phyloP scores from a whole-genome alignment of 2,329 filamentous ascomycete genomes.

The Hypoxylon sp. region DNA sequence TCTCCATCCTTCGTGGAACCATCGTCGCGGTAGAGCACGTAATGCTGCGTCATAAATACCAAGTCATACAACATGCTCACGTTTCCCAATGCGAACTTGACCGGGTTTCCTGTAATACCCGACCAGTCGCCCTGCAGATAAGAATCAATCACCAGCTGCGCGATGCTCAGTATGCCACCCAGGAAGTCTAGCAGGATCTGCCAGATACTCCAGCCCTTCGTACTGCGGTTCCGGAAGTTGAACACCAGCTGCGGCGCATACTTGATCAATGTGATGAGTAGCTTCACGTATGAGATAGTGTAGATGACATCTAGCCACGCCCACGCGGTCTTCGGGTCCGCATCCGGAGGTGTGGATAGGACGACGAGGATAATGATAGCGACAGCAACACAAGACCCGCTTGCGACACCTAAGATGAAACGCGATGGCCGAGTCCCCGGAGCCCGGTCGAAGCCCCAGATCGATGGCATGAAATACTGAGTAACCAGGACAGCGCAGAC shows the following conservation, averaged over 20 bases:
- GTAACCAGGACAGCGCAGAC: constrained; percentile 79
- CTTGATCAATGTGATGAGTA: constrained; percentile 89
- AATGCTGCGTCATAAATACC: constrained; percentile 91
- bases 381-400: constrained; percentile 73
- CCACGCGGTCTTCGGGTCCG: constrained; percentile 63
- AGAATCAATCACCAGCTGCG: constrained; percentile 87
- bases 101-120: constrained; percentile 89
- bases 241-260: constrained; percentile 88
- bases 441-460: constrained; percentile 80
- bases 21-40: constrained; percentile 74
- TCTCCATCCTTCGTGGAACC: constrained; percentile 51
- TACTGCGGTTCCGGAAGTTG: constrained; percentile 88
- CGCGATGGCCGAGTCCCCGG: constrained; percentile 68
- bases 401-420: constrained; percentile 75
- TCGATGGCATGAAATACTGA: constrained; percentile 76
- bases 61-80: constrained; percentile 88
- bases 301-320: constrained; percentile 74
- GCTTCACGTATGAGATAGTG: constrained; percentile 87
- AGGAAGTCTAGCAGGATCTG: constrained; percentile 86
- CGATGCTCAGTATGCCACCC: constrained; percentile 84
- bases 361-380: constrained; percentile 62
- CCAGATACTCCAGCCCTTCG: constrained; percentile 86
- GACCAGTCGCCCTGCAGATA: constrained; percentile 88
- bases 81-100: constrained; percentile 89
- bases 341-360: constrained; percentile 51